A percentile compares a stretch with the other conserved stretches of the same genome.
These are phyloP conservation scores for Dactylonectria macrodidyma DNA, from an alignment of 2,329 filamentous ascomycete species.

Conservation along the genomic window DNA sequence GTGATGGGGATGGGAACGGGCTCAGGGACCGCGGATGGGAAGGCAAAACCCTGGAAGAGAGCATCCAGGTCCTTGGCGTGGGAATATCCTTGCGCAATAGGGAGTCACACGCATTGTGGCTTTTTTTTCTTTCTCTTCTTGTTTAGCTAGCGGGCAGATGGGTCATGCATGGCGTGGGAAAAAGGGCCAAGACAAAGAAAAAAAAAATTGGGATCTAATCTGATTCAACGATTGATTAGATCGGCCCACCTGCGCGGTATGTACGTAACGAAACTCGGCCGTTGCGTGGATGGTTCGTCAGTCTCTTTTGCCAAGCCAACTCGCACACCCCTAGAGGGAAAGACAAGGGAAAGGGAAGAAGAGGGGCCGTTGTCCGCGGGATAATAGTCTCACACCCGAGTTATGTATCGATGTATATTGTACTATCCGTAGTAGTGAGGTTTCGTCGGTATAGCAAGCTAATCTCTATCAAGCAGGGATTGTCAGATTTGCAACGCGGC, in stretches of 20 bases:
- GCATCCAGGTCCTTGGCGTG: too few relatives aligned
- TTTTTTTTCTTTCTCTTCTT: too few relatives aligned
- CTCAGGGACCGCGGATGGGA: not conserved
- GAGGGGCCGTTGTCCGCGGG: too few relatives aligned
- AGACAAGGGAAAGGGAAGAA: too few relatives aligned
- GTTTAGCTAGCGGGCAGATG: too few relatives aligned
- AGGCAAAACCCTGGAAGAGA: not conserved
- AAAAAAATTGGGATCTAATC: constrained; percentile 40
- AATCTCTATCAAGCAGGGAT: not conserved
- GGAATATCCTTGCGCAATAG: not conserved
- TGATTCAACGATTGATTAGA: constrained; percentile 43
- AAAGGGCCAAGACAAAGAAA: too few relatives aligned
- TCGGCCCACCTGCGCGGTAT: constrained; percentile 18
- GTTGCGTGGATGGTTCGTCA: constrained; percentile 6
- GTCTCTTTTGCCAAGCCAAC: not conserved
- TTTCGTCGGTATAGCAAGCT: not conserved
- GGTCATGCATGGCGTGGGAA: too few relatives aligned
- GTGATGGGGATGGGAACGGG: too few relatives aligned
- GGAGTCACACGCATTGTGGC: not conserved
- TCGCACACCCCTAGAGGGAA: not conserved
- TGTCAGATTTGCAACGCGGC: not conserved
- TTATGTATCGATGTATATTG: not conserved
- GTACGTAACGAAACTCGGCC: not conserved
- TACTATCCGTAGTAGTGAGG: not conserved
- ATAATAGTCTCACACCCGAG: not conserved